A percentile compares a stretch with the other conserved stretches of the same genome.
These are phyloP conservation scores for Rosellinia necatrix DNA, from an alignment of 2,329 filamentous ascomycete species.

Conservation along the genomic window DNA sequence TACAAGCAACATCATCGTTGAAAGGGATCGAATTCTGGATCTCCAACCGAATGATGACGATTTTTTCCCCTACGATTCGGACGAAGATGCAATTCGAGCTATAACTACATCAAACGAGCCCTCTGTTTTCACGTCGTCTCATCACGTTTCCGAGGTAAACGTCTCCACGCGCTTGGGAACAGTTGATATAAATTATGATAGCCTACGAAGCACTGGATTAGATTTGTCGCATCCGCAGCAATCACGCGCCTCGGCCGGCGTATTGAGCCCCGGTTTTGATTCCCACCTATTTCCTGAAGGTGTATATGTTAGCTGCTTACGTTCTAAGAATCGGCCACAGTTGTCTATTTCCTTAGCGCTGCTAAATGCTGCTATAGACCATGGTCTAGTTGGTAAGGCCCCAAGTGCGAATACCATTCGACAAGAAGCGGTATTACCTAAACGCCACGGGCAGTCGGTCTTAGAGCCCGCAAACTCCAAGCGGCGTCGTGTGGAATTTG, in stretches of 20 bases:
- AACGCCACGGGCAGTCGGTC: conserved; percentile 30
- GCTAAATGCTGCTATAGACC: conserved; percentile 47
- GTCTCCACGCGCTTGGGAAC: neutral
- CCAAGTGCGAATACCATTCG: conserved; percentile 22
- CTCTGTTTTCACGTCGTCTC: neutral
- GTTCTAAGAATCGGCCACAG: conserved; percentile 42
- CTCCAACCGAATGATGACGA: conserved; percentile 53
- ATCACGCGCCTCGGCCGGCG: neutral
- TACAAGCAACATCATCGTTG: conserved; percentile 61
- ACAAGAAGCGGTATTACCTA: conserved; percentile 19
- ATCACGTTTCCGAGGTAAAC: neutral
- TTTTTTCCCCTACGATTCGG: conserved; percentile 56
- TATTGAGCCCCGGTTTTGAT: conserved; percentile 8
- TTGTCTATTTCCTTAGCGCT: conserved; percentile 48
- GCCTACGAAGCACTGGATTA: neutral
- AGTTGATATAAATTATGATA: neutral
- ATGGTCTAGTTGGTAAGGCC: conserved; percentile 45
- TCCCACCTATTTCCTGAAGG: conserved; percentile 41
- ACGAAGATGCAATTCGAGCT: conserved; percentile 49
- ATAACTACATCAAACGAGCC: conserved; percentile 15
- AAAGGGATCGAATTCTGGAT: conserved; percentile 62
- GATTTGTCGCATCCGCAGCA: neutral
- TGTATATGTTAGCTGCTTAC: conserved; percentile 50
- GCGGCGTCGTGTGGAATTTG: conserved; percentile 38
- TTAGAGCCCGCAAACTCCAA: conserved; percentile 31